Conservation (phyloP, 108 stramenopile genomes). For the Cylindrotheca fusiformis region DNA sequence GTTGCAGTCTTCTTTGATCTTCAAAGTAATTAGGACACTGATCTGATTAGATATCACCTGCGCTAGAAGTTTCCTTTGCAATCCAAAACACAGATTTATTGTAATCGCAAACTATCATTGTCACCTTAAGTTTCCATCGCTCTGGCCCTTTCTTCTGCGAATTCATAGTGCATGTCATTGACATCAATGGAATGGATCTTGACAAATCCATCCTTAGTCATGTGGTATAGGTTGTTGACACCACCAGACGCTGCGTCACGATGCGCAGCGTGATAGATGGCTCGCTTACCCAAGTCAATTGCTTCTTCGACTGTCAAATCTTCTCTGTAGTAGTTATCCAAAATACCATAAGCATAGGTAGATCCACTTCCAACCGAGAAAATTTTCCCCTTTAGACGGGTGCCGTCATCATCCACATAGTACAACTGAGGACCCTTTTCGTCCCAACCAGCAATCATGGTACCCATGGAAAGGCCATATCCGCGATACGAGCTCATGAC, state of each 20-base stretch:
- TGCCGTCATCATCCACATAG: constrained; percentile 99
- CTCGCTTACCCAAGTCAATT: constrained; percentile 98
- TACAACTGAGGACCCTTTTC: constrained; percentile 98
- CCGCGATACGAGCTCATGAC: constrained; percentile 97
- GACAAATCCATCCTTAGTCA: constrained; percentile 96
- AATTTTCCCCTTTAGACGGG: constrained; percentile 93
- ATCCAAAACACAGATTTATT: no score
- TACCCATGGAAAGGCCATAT: constrained; percentile 98
- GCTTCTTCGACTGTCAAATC: constrained; percentile 99
- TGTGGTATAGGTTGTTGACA: constrained; percentile 94
- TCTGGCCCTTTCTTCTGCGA: constrained; percentile 81
- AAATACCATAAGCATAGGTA: constrained; percentile 99
- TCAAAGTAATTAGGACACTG: no score
- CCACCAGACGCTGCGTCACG: constrained; percentile 99
- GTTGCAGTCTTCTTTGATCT: no score
- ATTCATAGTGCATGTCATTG: constrained; percentile 98
- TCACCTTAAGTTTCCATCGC: constrained; percentile 49
- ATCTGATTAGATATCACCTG: no score
- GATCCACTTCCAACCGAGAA: constrained; percentile 99
- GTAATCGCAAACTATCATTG: no score
- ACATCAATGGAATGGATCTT: constrained; percentile 97
- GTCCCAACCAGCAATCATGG: constrained; percentile 99
- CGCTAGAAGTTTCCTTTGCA: no score
- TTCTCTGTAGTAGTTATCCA: constrained; percentile 91
- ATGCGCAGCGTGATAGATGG: constrained; percentile 99